Evolutionary conservation across 2,329 filamentous ascomycete genomes (phyloP).

Genomic region (Meredithiella fracta): DNA sequence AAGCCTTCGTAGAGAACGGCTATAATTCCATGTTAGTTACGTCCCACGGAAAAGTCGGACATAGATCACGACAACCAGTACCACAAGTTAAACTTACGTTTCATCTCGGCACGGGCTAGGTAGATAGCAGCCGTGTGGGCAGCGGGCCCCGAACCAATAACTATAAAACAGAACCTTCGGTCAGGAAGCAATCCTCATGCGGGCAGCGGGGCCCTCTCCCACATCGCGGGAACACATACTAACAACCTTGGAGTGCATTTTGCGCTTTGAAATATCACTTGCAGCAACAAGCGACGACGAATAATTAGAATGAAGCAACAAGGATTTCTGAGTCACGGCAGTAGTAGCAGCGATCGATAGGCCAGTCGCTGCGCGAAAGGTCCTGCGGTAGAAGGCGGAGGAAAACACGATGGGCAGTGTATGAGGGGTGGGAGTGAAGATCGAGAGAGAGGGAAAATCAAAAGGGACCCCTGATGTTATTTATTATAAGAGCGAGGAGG

Average conservation of each 20-base stretch:
- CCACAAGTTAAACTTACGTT: slow-evolving; percentile 38
- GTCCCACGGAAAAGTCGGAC: not conserved
- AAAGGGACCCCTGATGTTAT: not conserved
- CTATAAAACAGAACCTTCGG: slow-evolving; percentile 32
- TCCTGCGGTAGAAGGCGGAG: slow-evolving; percentile 52
- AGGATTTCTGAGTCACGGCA: slow-evolving; percentile 18
- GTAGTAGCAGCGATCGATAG: slow-evolving; percentile 57
- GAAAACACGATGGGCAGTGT: slow-evolving; percentile 76
- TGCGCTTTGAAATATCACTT: slow-evolving; percentile 1
- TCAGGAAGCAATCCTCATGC: not conserved
- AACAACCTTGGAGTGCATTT: slow-evolving; percentile 87
- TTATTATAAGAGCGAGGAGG: not conserved
- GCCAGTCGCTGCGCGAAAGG: slow-evolving; percentile 57
- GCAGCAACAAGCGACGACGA: not conserved
- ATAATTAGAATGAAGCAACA: not conserved
- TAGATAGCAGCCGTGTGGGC: slow-evolving; percentile 97
- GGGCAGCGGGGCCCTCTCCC: not conserved
- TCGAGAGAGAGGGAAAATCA: not conserved
- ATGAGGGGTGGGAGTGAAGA: not conserved
- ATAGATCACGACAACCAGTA: not conserved
- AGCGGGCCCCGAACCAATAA: slow-evolving; percentile 87
- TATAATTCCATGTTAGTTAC: slow-evolving; percentile 17
- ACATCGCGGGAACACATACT: slow-evolving; percentile 38
- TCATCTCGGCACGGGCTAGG: slow-evolving; percentile 81
- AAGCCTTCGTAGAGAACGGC: slow-evolving; percentile 94